phyloP scores from a whole-genome alignment of 768 basidiomycete genomes.

The Lactarius deliciosus region DNA sequence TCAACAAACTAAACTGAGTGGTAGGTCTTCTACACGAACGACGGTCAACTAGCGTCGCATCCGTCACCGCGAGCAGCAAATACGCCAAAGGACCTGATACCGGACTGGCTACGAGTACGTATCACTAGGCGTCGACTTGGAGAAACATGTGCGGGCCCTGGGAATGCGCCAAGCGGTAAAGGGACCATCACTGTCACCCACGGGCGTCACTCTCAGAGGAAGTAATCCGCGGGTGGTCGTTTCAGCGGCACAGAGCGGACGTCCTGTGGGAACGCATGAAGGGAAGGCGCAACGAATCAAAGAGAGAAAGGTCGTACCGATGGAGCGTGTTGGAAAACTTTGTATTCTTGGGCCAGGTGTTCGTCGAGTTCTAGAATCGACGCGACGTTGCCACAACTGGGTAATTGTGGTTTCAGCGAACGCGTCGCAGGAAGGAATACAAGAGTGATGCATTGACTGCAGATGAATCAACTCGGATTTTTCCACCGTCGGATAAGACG shows the following conservation, averaged over 20 bases:
- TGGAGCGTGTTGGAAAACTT: constrained; percentile 90
- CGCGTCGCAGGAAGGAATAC: constrained; percentile 1
- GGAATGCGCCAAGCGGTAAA: background rate
- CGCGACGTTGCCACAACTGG: constrained; percentile 92
- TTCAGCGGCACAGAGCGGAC: constrained; percentile 79
- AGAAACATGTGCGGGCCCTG: background rate
- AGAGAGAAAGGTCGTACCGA: constrained; percentile 51
- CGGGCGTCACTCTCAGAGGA: constrained; percentile 47
- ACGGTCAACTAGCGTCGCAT: background rate
- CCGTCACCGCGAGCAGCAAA: background rate
- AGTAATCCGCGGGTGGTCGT: constrained; percentile 85
- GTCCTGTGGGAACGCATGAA: constrained; percentile 49
- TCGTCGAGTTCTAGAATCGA: constrained; percentile 95
- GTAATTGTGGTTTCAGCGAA: constrained; percentile 1
- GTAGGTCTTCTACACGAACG: background rate
- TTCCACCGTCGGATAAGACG: background rate
- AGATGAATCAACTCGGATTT: background rate
- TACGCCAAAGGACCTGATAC: background rate
- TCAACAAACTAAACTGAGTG: background rate
- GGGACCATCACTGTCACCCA: background rate
- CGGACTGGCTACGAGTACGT: background rate
- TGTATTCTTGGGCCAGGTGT: constrained; percentile 90
- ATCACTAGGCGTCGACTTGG: background rate
- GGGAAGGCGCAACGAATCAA: background rate
- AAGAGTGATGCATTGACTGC: background rate